Evolutionary conservation across 139 green algal genomes (phyloP), one percentile per base, ranked within the genome.

Genomic region (Nannochloris sp.): DNA sequence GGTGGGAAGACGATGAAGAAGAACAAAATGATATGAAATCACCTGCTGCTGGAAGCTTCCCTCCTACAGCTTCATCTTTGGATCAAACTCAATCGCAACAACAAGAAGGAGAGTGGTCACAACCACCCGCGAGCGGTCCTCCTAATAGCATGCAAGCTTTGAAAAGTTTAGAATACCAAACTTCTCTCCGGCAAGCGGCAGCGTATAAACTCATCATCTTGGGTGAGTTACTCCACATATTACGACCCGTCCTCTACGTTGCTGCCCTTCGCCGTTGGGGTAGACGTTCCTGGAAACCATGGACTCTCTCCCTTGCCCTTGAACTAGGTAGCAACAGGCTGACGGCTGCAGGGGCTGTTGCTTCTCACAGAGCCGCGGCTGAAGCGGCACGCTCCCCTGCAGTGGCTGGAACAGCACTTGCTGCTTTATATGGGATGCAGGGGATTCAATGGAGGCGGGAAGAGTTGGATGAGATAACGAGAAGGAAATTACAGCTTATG

Each of bases 171-270:
- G 42, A 51, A 19, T 19, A 19, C 24, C 15, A 19, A 30, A 31
- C 36, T 13, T 37, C 19, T 25, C 29, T 13, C 19, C 32, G 24
- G 25, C 47, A 71, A 44, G 24, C 34, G 7, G 15, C 79, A 29
- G 70, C 82, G 0, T 27, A 46, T 25, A 61, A 73, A 5, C 66
- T 90, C 14, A 35, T 92, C 30, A 72, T 68, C 46, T 32, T 74
- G 6, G 78, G 67, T 3, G 87, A 95, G 69, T 38, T 90, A 23
- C 69, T 89, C 25, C 54, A 86, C 79, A 81, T 92, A 23, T 57
- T 85, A 66, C 67, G 88, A 9, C 88, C 88, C 0, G 53, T 95
- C 3, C 9, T 89, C 3, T 93, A 95, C 42, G 72, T 81, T 2
- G 30, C 65, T 13, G 25, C 85, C 58, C 74, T 92, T 36, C 70